phyloP scores from a whole-genome alignment of 1,139 yeast genomes.

The Hyphopichia pseudoburtonii region DNA sequence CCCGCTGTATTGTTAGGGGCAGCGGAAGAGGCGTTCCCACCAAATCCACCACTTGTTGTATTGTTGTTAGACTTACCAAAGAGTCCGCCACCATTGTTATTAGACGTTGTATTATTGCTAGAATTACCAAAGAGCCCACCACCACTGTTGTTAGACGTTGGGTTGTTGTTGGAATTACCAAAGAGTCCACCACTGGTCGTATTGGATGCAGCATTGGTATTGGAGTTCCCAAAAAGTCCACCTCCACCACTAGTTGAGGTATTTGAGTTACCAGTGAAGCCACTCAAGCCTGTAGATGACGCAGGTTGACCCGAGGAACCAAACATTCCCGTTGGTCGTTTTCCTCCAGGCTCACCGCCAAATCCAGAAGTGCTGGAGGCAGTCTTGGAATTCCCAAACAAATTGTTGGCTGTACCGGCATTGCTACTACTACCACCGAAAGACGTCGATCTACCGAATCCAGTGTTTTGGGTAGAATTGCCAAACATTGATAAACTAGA shows the following conservation, averaged over 20 bases:
- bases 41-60: slow-evolving; percentile 6
- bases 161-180: slow-evolving; percentile 8
- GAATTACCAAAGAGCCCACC: slow-evolving; percentile 12
- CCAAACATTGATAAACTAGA: too few relatives aligned
- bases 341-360: neutral
- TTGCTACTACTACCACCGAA: neutral
- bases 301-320: slow-evolving; percentile 11
- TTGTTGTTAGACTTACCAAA: slow-evolving; percentile 8
- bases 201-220: slow-evolving; percentile 8
- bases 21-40: slow-evolving; percentile 7
- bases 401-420: slow-evolving; percentile 3
- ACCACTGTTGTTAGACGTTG: slow-evolving; percentile 6
- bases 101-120: slow-evolving; percentile 4
- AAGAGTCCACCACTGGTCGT: slow-evolving; percentile 10
- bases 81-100: slow-evolving; percentile 11
- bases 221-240: slow-evolving; percentile 11
- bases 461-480: slow-evolving; percentile 9
- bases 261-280: too few relatives aligned
- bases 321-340: slow-evolving; percentile 13
- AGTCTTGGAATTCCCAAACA: neutral
- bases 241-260: slow-evolving; percentile 7
- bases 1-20: slow-evolving; percentile 11
- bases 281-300: slow-evolving; percentile 1
- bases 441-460: slow-evolving; percentile 16
- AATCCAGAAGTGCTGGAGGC: neutral